These are phyloP conservation scores for Trichoderma guizhouense DNA, from an alignment of 2,329 filamentous ascomycete genomes.

Conservation along the genomic window DNA sequence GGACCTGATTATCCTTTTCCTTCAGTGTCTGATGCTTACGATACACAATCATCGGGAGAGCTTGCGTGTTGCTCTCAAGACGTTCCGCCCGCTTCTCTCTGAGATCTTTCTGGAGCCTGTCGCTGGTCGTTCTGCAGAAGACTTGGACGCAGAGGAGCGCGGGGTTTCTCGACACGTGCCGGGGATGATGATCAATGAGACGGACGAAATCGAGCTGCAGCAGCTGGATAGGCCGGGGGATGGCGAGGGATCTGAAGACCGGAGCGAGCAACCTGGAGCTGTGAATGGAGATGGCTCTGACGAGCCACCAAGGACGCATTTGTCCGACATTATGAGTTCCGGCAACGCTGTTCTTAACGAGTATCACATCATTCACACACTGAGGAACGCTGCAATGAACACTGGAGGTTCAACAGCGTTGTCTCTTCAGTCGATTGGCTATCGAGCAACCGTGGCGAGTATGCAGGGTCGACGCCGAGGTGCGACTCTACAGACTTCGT, in stretches of 20 bases:
- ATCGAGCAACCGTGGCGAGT: constrained; percentile 52
- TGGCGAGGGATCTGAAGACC: constrained; percentile 25
- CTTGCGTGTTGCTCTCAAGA: constrained; percentile 47
- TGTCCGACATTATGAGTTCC: constrained; percentile 50
- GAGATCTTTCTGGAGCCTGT: constrained; percentile 29
- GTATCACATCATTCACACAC: constrained; percentile 50
- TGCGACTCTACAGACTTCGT: constrained; percentile 28
- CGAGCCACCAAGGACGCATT: constrained; percentile 35
- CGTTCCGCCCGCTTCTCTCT: constrained; percentile 34
- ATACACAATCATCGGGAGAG: constrained; percentile 60
- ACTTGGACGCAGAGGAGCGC: constrained; percentile 56
- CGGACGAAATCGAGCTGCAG: constrained; percentile 46
- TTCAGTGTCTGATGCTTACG: constrained; percentile 63
- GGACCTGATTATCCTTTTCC: constrained; percentile 52
- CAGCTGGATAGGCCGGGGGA: constrained; percentile 27
- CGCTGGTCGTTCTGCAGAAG: constrained; percentile 39
- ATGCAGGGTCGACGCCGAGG: constrained; percentile 44
- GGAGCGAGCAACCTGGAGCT: constrained; percentile 23
- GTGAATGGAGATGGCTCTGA: constrained; percentile 29
- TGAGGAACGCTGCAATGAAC: constrained; percentile 46
- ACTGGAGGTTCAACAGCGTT: constrained; percentile 47
- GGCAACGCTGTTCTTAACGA: constrained; percentile 54
- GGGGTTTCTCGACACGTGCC: constrained; percentile 44
- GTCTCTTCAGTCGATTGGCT: constrained; percentile 52
- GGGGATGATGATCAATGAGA: constrained; percentile 35